These are phyloP conservation scores for Hymenoscyphus albidus DNA, from an alignment of 2,329 filamentous ascomycete species.

Conservation along the genomic window DNA sequence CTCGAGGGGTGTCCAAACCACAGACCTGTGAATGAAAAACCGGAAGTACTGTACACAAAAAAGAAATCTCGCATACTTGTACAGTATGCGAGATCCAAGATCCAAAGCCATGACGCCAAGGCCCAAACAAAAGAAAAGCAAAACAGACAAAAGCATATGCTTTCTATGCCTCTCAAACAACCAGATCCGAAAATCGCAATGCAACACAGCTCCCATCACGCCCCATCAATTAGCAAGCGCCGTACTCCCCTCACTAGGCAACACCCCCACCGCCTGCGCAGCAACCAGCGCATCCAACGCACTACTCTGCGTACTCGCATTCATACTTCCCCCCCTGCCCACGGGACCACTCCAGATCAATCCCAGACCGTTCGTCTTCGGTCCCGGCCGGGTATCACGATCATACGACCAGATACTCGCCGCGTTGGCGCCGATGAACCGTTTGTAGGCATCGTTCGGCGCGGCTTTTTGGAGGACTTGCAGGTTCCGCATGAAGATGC, in stretches of 20 bases:
- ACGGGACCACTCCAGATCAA: constrained; percentile 61
- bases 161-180: no score
- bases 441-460: constrained; percentile 46
- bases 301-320: constrained; percentile 59
- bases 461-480: constrained; percentile 46
- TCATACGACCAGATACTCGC: constrained; percentile 61
- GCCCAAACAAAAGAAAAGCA: no score
- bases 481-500: constrained; percentile 65
- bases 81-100: no score
- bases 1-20: no score
- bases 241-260: background rate
- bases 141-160: no score
- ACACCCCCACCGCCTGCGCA: constrained; percentile 37
- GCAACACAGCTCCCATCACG: background rate
- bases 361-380: constrained; percentile 34
- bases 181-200: background rate
- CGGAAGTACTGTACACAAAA: no score
- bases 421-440: constrained; percentile 60
- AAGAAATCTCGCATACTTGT: no score
- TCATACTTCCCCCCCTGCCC: constrained; percentile 42
- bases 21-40: no score
- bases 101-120: no score
- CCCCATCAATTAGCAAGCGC: background rate
- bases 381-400: constrained; percentile 38
- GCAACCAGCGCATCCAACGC: constrained; percentile 66